A percentile compares a stretch with the other conserved stretches of the same genome.
Conservation (phyloP, 2,329 filamentous ascomycete species). For the Zarea fungicola region DNA sequence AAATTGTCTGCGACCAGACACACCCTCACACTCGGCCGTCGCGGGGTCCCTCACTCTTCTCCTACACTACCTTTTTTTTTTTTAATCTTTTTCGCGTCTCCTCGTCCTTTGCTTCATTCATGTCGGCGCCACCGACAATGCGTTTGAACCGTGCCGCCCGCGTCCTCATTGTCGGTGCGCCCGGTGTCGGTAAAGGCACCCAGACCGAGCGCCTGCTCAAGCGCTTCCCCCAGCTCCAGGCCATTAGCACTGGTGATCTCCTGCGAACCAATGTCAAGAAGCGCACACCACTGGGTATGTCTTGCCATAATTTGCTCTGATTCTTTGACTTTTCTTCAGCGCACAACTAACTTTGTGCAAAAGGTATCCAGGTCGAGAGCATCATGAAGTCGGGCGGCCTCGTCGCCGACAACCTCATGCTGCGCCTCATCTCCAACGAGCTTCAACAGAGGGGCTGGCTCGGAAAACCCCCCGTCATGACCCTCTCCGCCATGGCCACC, state of each 20-base stretch:
- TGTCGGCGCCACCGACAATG: slow-evolving; percentile 34
- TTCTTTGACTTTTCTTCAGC: background rate
- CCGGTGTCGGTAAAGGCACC: slow-evolving; percentile 96
- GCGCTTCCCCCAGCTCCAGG: slow-evolving; percentile 81
- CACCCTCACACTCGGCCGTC: too few relatives aligned
- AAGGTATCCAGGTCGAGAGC: slow-evolving; percentile 84
- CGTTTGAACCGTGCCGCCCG: slow-evolving; percentile 76
- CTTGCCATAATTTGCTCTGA: background rate
- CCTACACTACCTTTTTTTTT: background rate
- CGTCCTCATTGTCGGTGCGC: slow-evolving; percentile 90
- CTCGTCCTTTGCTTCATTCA: background rate
- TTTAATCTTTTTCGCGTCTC: background rate
- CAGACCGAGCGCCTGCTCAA: slow-evolving; percentile 85
- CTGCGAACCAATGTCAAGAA: slow-evolving; percentile 89
- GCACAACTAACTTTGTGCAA: too few relatives aligned
- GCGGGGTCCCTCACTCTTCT: too few relatives aligned
- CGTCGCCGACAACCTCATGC: slow-evolving; percentile 87
- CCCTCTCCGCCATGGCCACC: slow-evolving; percentile 40
- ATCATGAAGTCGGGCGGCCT: slow-evolving; percentile 84
- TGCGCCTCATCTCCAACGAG: slow-evolving; percentile 88
- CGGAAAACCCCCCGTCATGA: slow-evolving; percentile 45
- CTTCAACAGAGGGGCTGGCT: slow-evolving; percentile 84
- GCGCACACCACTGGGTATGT: slow-evolving; percentile 74
- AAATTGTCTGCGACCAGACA: too few relatives aligned
- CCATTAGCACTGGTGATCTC: slow-evolving; percentile 91